These are phyloP conservation scores for Penicillium sp. DNA, from an alignment of 2,329 filamentous ascomycete species.

Conservation along the genomic window DNA sequence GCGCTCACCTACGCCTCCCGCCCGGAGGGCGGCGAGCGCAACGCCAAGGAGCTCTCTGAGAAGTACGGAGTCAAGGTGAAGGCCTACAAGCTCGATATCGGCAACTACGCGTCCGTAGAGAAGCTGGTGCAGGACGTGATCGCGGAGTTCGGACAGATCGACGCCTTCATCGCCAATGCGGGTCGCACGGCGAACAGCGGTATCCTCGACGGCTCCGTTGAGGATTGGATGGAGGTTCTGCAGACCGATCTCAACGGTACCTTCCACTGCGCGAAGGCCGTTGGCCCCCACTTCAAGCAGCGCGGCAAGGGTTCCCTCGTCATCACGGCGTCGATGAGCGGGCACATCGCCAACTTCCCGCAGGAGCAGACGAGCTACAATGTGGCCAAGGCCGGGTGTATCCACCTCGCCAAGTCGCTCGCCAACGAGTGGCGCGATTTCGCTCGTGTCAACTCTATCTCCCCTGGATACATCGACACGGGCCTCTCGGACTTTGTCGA, in stretches of 20 bases:
- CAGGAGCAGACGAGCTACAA: slow-evolving; percentile 72
- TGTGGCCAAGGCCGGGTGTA: slow-evolving; percentile 69
- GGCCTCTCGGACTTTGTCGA: slow-evolving; percentile 69
- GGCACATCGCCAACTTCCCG: slow-evolving; percentile 61
- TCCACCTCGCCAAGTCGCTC: slow-evolving; percentile 66
- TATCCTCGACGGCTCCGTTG: slow-evolving; percentile 70
- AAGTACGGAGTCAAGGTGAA: slow-evolving; percentile 69
- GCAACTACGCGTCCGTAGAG: slow-evolving; percentile 61
- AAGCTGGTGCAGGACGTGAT: slow-evolving; percentile 64
- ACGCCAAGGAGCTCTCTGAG: slow-evolving; percentile 64
- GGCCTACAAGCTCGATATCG: slow-evolving; percentile 69
- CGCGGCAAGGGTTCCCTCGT: slow-evolving; percentile 67
- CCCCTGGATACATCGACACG: slow-evolving; percentile 71
- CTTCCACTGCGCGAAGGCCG: slow-evolving; percentile 85
- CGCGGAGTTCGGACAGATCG: slow-evolving; percentile 72
- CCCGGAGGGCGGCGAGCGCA: slow-evolving; percentile 66
- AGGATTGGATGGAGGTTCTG: slow-evolving; percentile 78
- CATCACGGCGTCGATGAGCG: slow-evolving; percentile 68
- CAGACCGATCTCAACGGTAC: slow-evolving; percentile 85
- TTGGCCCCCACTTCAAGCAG: slow-evolving; percentile 78
- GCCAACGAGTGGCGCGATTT: slow-evolving; percentile 74
- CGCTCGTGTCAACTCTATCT: slow-evolving; percentile 71
- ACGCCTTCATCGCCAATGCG: slow-evolving; percentile 72
- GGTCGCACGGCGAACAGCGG: slow-evolving; percentile 72
- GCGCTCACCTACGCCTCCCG: slow-evolving; percentile 71